Evolutionary conservation across 257 asterid genomes (phyloP).

Genomic region (Nicotiana otophora): DNA sequence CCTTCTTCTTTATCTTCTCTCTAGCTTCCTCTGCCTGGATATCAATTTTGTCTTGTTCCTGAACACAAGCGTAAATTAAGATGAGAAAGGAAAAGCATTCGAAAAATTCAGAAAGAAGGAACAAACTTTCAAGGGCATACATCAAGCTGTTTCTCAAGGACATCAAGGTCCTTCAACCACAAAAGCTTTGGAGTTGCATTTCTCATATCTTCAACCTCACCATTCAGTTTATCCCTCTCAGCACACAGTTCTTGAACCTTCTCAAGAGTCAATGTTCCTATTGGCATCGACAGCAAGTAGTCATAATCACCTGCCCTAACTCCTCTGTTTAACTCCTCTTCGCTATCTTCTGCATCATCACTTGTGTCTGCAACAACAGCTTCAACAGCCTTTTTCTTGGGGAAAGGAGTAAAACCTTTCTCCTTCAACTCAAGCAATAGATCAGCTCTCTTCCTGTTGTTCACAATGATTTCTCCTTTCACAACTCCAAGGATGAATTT

Average conservation of each 20-base stretch:
- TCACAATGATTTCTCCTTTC: constrained; percentile 77
- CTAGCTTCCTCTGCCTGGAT: constrained; percentile 31
- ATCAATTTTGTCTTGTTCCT: constrained; percentile 54
- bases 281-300: constrained; percentile 74
- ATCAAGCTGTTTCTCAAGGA: constrained; percentile 57
- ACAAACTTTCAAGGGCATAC: constrained; percentile 26
- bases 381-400: constrained; percentile 48
- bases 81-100: background rate
- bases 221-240: constrained; percentile 56
- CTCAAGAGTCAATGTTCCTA: constrained; percentile 77
- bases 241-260: constrained; percentile 66
- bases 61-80: constrained; percentile 7
- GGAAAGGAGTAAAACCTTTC: constrained; percentile 87
- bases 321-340: constrained; percentile 38
- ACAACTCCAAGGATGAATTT: constrained; percentile 77
- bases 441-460: constrained; percentile 82
- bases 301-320: constrained; percentile 79
- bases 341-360: constrained; percentile 65
- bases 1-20: constrained; percentile 30
- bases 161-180: constrained; percentile 79
- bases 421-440: constrained; percentile 69
- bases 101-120: background rate
- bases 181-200: constrained; percentile 52
- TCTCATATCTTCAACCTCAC: constrained; percentile 62
- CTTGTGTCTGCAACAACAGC: constrained; percentile 58